Conservation (phyloP, 192 early-diverging fungal genomes). For the Coemansia sp. region DNA sequence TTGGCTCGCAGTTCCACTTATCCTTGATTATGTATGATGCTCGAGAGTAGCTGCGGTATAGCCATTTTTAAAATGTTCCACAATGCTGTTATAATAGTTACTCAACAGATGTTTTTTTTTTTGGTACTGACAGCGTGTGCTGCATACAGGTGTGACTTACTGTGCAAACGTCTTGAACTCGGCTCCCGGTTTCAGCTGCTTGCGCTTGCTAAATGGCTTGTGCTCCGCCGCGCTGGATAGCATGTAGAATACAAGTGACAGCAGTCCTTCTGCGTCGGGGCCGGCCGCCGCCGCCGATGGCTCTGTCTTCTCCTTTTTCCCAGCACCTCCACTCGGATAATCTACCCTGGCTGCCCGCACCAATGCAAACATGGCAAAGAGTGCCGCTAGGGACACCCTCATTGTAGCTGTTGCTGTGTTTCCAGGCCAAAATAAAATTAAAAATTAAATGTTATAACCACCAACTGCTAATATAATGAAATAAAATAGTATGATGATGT, state of each 20-base stretch:
- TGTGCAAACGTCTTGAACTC: conserved; percentile 49
- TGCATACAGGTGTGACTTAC: conserved; percentile 33
- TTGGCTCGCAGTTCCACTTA: conserved; percentile 27
- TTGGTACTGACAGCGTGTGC: no score
- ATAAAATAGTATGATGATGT: not conserved
- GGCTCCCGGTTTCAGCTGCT: conserved; percentile 19
- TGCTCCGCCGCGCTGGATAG: not conserved
- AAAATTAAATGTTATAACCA: not conserved
- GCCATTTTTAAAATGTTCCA: no score
- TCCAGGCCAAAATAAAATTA: not conserved
- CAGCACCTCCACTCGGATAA: not conserved
- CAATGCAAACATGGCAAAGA: not conserved
- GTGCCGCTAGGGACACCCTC: not conserved
- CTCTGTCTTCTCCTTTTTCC: not conserved
- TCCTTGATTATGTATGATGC: conserved; percentile 24
- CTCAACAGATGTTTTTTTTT: not conserved
- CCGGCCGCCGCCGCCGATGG: not conserved
- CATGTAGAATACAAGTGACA: conserved; percentile 9
- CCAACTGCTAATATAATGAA: not conserved
- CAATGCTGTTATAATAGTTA: not conserved
- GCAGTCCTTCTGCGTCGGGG: conserved; percentile 1
- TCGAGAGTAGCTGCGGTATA: conserved; percentile 38
- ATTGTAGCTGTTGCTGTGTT: not conserved
- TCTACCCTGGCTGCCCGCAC: not conserved
- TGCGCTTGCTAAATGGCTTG: not conserved